Base-by-base conservation (phyloP, 306 rosid species). In the Medicago ruthenica region DNA sequence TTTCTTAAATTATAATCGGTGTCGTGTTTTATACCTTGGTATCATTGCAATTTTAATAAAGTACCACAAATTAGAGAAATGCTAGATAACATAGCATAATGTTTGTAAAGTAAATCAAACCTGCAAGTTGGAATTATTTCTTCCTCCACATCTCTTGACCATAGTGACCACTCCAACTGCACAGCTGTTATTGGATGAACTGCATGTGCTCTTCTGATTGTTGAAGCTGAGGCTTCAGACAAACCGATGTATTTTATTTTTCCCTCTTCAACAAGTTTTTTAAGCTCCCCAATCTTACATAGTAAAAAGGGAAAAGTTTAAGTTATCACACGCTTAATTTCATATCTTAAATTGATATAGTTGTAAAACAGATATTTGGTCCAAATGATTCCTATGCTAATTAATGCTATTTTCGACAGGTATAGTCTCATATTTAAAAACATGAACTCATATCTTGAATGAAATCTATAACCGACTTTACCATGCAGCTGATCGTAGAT, bases 181-280 rank as follows among this genome's bases (percentile, higher is more conserved):
- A 87, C 87, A 9, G 88, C 87, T 45, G 94, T 72, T 22, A 87
- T 82, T 5, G 94, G 91, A 82, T 85, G 94, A 82, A 89, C 86
- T 10, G 83, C 92, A 69, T 90, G 96, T 15, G 92, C 90, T 83
- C 92, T 86, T 86, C 90, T 90, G 59, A 90, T 87, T 31, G 96
- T 87, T 20, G 89, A 79, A 55, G 90, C 79, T 7, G 90, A 90
- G 7, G 96, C 92, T 85, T 90, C 96, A 1, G 88, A 86, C 2
- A 90, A 63, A 31, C 89, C 92, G 20, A 88, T 83, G 76, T 90
- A 87, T 54, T 84, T 87, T 67, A 90, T 54, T 62, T 88, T 88
- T 6, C 96, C 92, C 50, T 87, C 96, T 77, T 86, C 90, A 67
- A 90, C 84, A 4, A 84, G 79, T 59, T 86, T 89, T 31, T 90